Percentiles rank a stretch among this genome's conserved stretches.
These are phyloP conservation scores for Fusarium sp. DNA, from an alignment of 2,329 filamentous ascomycete genomes.

Conservation along the genomic window DNA sequence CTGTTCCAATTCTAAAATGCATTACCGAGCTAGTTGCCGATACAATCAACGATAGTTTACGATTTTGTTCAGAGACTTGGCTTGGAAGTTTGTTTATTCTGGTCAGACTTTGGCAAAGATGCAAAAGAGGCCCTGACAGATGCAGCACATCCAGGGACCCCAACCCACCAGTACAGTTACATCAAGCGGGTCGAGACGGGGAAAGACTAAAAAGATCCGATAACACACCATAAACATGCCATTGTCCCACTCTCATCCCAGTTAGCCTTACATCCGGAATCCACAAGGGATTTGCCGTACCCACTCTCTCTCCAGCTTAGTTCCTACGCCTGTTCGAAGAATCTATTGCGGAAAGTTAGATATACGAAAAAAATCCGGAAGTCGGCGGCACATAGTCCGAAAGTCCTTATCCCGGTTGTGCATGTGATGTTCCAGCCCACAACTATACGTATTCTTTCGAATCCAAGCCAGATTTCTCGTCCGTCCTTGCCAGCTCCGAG, in stretches of 20 bases:
- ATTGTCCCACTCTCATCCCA: neutral
- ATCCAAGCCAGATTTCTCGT: conserved; percentile 17
- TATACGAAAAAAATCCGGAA: conserved; percentile 23
- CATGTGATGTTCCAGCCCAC: conserved; percentile 17
- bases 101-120: neutral
- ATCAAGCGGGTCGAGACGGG: conserved; percentile 7
- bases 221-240: conserved; percentile 1
- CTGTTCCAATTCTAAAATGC: no score
- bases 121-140: conserved; percentile 4
- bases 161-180: conserved; percentile 10
- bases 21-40: conserved; percentile 4
- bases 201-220: neutral
- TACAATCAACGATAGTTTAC: neutral
- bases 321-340: neutral
- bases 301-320: neutral
- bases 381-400: conserved; percentile 25
- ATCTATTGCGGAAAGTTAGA: neutral
- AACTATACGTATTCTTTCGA: conserved; percentile 29
- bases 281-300: neutral
- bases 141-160: conserved; percentile 7
- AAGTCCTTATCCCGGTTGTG: conserved; percentile 15
- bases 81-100: neutral
- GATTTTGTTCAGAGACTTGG: no score
- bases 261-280: neutral
- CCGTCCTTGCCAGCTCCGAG: conserved; percentile 1